Percentiles rank a stretch among this genome's conserved stretches.
These are phyloP conservation scores for Nidularia sp. DNA, from an alignment of 768 basidiomycete species.

Conservation along the genomic window DNA sequence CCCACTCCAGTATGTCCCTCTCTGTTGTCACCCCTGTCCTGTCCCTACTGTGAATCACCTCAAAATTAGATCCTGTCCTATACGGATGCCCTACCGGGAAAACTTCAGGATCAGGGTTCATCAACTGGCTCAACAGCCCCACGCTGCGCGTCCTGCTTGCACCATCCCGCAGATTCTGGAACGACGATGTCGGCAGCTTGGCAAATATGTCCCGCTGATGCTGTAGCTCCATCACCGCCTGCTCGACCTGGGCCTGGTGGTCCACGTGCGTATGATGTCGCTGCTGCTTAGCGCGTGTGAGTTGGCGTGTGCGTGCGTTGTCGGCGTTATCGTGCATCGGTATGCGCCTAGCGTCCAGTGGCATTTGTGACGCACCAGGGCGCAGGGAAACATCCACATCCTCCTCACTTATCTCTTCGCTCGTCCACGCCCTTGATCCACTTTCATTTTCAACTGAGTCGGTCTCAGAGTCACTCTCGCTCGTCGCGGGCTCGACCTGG, in stretches of 20 bases:
- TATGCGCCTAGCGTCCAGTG: too few species aligned
- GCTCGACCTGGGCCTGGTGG: neutral
- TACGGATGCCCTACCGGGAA: conserved; percentile 61
- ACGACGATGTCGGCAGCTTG: conserved; percentile 65
- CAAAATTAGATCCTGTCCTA: conserved; percentile 43
- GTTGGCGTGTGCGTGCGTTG: too few species aligned
- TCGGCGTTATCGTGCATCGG: too few species aligned
- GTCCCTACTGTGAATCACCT: conserved; percentile 34
- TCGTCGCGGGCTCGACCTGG: neutral
- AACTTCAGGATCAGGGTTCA: conserved; percentile 66
- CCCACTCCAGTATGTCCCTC: neutral
- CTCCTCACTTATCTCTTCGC: too few species aligned
- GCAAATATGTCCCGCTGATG: conserved; percentile 48
- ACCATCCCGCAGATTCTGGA: conserved; percentile 44
- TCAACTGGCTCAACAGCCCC: conserved; percentile 62
- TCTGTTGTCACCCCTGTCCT: neutral
- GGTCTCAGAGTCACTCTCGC: too few species aligned
- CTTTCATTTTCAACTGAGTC: too few species aligned
- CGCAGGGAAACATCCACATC: too few species aligned
- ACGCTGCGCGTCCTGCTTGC: conserved; percentile 25
- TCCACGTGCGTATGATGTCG: too few species aligned
- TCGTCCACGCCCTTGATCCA: too few species aligned
- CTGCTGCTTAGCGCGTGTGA: too few species aligned
- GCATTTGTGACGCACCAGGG: too few species aligned
- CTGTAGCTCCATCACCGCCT: conserved; percentile 4